Percentiles rank a stretch among this genome's conserved stretches.
Conservation (phyloP, 2,329 filamentous ascomycete species). For the Diaporthe velutina region DNA sequence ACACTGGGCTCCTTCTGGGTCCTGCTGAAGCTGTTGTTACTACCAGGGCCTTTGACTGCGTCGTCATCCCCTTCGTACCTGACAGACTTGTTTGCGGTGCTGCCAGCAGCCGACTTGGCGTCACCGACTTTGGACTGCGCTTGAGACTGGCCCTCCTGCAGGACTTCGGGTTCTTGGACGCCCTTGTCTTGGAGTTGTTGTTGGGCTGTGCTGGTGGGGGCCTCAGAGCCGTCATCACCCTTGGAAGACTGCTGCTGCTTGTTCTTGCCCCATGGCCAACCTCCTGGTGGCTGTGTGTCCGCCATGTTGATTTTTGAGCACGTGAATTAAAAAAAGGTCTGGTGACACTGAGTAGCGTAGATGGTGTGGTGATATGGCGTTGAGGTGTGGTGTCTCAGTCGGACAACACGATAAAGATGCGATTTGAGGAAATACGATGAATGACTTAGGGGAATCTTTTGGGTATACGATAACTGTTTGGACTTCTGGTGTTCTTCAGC, state of each 20-base stretch:
- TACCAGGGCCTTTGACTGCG: slow-evolving; percentile 34
- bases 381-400: slow-evolving; percentile 10
- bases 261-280: slow-evolving; percentile 42
- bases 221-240: slow-evolving; percentile 37
- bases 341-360: not conserved
- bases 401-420: slow-evolving; percentile 5
- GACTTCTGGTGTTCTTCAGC: slow-evolving; percentile 5
- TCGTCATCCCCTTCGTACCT: slow-evolving; percentile 39
- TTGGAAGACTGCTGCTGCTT: slow-evolving; percentile 37
- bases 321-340: not conserved
- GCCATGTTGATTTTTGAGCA: slow-evolving; percentile 37
- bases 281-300: slow-evolving; percentile 41
- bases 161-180: slow-evolving; percentile 36
- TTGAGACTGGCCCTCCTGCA: slow-evolving; percentile 34
- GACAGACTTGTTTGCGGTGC: slow-evolving; percentile 40
- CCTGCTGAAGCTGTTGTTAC: slow-evolving; percentile 40
- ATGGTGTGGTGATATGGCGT: slow-evolving; percentile 20
- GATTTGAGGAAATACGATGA: slow-evolving; percentile 26
- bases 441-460: slow-evolving; percentile 1
- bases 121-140: slow-evolving; percentile 31
- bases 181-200: slow-evolving; percentile 34
- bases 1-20: slow-evolving; percentile 38
- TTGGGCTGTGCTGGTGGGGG: slow-evolving; percentile 33
- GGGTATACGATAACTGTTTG: slow-evolving; percentile 2
- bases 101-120: slow-evolving; percentile 34